These are phyloP conservation scores for Pythium monospermum DNA, from an alignment of 352 stramenopile species.

Conservation along the genomic window DNA sequence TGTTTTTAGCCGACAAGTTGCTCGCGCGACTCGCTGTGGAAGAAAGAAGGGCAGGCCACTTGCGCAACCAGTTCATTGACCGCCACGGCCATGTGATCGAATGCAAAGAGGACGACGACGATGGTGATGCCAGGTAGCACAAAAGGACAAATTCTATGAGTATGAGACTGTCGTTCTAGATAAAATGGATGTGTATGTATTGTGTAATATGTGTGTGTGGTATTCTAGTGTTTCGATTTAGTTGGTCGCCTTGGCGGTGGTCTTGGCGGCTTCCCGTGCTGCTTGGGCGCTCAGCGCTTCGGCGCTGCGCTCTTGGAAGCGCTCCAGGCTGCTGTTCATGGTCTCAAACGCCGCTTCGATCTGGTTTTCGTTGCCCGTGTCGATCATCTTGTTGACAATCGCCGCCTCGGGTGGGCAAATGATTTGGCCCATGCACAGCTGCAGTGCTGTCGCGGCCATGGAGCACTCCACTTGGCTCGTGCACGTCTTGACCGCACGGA, in stretches of 20 bases:
- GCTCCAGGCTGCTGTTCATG: conserved; percentile 72
- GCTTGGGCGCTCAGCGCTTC: conserved; percentile 72
- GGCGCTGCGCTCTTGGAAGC: conserved; percentile 76
- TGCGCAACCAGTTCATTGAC: conserved; percentile 62
- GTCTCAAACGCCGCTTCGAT: conserved; percentile 72
- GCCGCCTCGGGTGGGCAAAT: conserved; percentile 68
- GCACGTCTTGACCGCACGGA: conserved; percentile 76
- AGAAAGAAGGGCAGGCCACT: conserved; percentile 39
- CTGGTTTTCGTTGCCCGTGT: conserved; percentile 50
- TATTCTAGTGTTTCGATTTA: conserved; percentile 3
- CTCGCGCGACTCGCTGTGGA: conserved; percentile 39
- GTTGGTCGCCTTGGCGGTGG: conserved; percentile 30
- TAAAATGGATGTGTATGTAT: too few species aligned
- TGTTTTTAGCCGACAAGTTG: conserved; percentile 40
- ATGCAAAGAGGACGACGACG: conserved; percentile 30
- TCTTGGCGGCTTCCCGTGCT: conserved; percentile 43
- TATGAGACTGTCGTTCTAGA: too few species aligned
- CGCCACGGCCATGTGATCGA: conserved; percentile 44
- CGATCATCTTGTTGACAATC: conserved; percentile 64
- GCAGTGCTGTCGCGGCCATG: conserved; percentile 80
- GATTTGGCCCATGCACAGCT: conserved; percentile 87
- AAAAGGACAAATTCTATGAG: too few species aligned
- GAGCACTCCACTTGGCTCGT: conserved; percentile 73
- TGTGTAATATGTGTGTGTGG: too few species aligned
- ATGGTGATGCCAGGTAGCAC: background rate